Evolutionary conservation across 495 filamentous ascomycete species (phyloP).

Genomic region (Letharia lupina): DNA sequence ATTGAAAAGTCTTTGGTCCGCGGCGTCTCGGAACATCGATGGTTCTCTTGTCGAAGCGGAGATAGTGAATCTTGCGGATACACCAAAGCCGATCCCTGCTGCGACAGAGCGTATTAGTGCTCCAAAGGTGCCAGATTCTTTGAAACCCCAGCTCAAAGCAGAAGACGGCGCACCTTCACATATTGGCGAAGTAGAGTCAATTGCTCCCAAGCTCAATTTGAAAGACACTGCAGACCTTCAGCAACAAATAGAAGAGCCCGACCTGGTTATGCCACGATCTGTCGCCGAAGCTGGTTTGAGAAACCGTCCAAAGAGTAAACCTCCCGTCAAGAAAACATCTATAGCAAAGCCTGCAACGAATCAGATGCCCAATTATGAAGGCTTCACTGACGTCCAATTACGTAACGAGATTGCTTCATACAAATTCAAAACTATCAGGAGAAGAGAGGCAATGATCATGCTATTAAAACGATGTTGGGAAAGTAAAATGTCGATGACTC

Average conservation of each 20-base stretch:
- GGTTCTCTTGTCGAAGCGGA: slow-evolving; percentile 54
- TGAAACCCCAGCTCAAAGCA: neutral
- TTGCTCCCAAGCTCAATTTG: slow-evolving; percentile 2
- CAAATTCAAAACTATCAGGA: slow-evolving; percentile 69
- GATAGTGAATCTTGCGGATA: slow-evolving; percentile 47
- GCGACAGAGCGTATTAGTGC: neutral
- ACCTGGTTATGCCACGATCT: slow-evolving; percentile 15
- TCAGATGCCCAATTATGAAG: slow-evolving; percentile 52
- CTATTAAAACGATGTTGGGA: slow-evolving; percentile 68
- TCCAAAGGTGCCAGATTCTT: neutral
- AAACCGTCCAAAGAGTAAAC: slow-evolving; percentile 16
- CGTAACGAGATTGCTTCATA: slow-evolving; percentile 53
- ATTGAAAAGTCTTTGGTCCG: slow-evolving; percentile 54
- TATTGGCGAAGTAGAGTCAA: neutral
- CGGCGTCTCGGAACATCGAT: slow-evolving; percentile 53
- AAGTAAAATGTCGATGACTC: slow-evolving; percentile 31
- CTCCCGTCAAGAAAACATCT: slow-evolving; percentile 19
- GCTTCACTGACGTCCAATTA: slow-evolving; percentile 56
- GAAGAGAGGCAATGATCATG: slow-evolving; percentile 60
- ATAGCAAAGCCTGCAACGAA: slow-evolving; percentile 15
- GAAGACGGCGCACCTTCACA: neutral
- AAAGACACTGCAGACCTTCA: neutral
- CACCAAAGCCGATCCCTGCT: slow-evolving; percentile 24
- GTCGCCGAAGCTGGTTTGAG: slow-evolving; percentile 19
- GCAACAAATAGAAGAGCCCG: neutral